These are phyloP conservation scores for Babesia divergens DNA, from an alignment of 169 alveolate species.

Conservation along the genomic window DNA sequence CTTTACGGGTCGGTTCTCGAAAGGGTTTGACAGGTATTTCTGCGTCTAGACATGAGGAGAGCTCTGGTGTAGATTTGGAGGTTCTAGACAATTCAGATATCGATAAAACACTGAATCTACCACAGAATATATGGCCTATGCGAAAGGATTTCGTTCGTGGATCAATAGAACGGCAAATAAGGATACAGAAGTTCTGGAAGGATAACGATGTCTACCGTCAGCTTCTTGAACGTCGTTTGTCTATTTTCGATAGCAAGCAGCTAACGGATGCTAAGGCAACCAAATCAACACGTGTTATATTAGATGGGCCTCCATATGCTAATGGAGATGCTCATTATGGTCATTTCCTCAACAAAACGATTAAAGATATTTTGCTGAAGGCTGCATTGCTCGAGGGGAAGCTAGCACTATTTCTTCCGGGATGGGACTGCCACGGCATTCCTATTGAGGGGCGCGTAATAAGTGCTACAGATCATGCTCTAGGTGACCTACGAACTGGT, in stretches of 20 bases:
- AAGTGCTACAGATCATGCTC: not conserved
- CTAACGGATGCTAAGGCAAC: not conserved
- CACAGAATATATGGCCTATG: constrained; percentile 54
- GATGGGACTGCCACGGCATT: constrained; percentile 89
- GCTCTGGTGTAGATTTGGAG: not conserved
- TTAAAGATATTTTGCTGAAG: constrained; percentile 80
- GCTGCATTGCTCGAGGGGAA: constrained; percentile 69
- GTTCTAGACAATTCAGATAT: not conserved
- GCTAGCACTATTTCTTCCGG: constrained; percentile 77
- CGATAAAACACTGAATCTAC: constrained; percentile 22
- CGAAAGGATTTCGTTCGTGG: constrained; percentile 28
- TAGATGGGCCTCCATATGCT: constrained; percentile 90
- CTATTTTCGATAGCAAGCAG: not conserved
- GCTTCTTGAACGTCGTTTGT: constrained; percentile 21
- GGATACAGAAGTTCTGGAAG: constrained; percentile 60
- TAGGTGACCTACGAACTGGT: constrained; percentile 16
- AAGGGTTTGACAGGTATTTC: too few relatives aligned
- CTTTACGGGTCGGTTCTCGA: too few relatives aligned
- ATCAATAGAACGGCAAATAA: constrained; percentile 47
- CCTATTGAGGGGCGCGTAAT: constrained; percentile 82
- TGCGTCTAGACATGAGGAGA: too few relatives aligned
- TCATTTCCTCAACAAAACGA: constrained; percentile 80
- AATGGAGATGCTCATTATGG: constrained; percentile 85
- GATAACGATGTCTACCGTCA: constrained; percentile 42
- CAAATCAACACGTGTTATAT: constrained; percentile 48